phyloP scores from a whole-genome alignment of 73 alveolate genomes.

The Paramecium pentaurelia region DNA sequence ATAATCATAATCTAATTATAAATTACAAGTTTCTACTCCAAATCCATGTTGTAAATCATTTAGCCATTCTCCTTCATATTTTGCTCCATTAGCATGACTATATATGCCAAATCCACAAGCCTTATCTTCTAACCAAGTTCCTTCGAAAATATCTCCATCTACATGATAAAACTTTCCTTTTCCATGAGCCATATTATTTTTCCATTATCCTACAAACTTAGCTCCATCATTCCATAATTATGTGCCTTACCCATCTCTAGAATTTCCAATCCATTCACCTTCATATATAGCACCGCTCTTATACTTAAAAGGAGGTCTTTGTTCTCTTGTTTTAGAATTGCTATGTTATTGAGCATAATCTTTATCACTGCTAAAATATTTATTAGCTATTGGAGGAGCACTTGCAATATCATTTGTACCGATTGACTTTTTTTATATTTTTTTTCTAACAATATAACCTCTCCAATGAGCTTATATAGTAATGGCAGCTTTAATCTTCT shows the following conservation, averaged over 20 bases:
- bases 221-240: constrained; percentile 64
- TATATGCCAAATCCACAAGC: constrained; percentile 63
- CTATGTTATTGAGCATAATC: not conserved
- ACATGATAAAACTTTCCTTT: constrained; percentile 66
- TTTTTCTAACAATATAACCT: not conserved
- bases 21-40: constrained; percentile 72
- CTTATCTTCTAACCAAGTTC: constrained; percentile 61
- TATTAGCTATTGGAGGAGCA: not conserved
- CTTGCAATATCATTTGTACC: not conserved
- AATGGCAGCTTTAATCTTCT: not conserved
- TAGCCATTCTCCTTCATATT: constrained; percentile 69
- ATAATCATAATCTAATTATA: not conserved
- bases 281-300: constrained; percentile 62
- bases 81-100: constrained; percentile 63
- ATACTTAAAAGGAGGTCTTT: constrained; percentile 57
- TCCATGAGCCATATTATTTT: constrained; percentile 65
- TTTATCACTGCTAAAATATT: not conserved
- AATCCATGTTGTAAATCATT: constrained; percentile 64
- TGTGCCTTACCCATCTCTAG: constrained; percentile 55
- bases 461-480: not conserved
- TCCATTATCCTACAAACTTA: constrained; percentile 56
- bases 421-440: not conserved
- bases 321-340: constrained; percentile 22
- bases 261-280: constrained; percentile 63
- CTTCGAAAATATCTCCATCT: constrained; percentile 64